Percentiles rank a stretch among this genome's conserved stretches.
Conservation (phyloP, 2,329 filamentous ascomycete genomes). For the Elsinoe australis region DNA sequence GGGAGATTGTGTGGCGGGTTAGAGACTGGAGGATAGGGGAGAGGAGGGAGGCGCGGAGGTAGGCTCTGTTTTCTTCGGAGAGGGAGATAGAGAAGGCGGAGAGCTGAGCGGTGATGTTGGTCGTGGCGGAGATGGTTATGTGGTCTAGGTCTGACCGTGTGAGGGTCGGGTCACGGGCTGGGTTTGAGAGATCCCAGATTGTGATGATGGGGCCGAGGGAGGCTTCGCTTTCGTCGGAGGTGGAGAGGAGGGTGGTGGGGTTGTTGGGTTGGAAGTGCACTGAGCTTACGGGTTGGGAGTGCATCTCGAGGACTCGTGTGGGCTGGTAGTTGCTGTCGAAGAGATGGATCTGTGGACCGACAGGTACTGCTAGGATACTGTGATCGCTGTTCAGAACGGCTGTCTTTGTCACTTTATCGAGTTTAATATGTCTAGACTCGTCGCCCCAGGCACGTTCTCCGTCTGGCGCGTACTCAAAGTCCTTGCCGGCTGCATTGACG, state of each 20-base stretch:
- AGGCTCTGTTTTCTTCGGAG: not conserved
- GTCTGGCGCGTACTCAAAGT: not conserved
- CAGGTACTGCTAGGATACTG: not conserved
- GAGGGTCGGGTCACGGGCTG: no score
- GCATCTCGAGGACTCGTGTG: not conserved
- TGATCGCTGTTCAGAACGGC: not conserved
- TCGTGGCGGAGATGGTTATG: not conserved
- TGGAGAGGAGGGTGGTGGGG: not conserved
- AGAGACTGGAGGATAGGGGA: not conserved
- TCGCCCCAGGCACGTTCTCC: not conserved
- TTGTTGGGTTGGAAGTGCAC: not conserved
- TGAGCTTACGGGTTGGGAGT: not conserved
- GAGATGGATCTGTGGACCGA: not conserved
- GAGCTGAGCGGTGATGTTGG: not conserved
- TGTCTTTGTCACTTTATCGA: not conserved
- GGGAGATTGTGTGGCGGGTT: not conserved
- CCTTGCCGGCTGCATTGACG: not conserved
- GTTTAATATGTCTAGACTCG: not conserved
- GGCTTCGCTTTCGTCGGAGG: not conserved
- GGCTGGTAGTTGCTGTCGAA: not conserved
- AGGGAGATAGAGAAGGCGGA: not conserved
- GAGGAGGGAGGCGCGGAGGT: not conserved
- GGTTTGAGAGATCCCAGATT: not conserved
- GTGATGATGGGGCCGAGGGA: not conserved
- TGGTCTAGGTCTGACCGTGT: not conserved